phyloP scores from a whole-genome alignment of 164 flowering plant genomes.

The Brasenia schreberi region DNA sequence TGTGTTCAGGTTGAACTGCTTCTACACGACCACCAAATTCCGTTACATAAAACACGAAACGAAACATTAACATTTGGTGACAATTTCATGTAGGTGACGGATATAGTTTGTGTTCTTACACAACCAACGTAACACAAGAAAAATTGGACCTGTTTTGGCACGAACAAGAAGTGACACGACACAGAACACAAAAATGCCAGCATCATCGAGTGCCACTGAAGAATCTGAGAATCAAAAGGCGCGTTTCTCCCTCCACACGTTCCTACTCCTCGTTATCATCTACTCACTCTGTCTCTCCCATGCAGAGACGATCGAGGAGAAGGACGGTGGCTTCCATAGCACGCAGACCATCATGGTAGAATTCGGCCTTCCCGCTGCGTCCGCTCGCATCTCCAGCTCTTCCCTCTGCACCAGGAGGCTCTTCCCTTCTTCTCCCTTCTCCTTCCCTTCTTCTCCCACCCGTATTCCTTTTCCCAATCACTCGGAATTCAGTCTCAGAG shows the following conservation, averaged over 20 bases:
- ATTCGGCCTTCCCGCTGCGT: neutral
- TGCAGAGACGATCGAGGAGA: neutral
- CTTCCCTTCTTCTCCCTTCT: constrained; percentile 1
- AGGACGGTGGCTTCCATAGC: neutral
- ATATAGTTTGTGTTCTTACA: too few species aligned
- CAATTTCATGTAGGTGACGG: too few species aligned
- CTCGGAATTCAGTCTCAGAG: neutral
- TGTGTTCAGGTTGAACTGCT: too few species aligned
- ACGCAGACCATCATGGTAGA: neutral
- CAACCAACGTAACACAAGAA: too few species aligned
- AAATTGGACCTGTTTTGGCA: too few species aligned
- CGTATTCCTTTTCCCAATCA: neutral
- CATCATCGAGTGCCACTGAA: neutral
- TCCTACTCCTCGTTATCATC: neutral
- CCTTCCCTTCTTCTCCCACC: constrained; percentile 1
- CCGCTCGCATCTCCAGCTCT: constrained; percentile 1
- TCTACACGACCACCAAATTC: too few species aligned
- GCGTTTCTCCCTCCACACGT: constrained; percentile 2
- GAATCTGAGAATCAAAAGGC: neutral
- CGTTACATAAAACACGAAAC: too few species aligned
- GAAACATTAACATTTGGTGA: too few species aligned
- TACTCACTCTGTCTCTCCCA: neutral
- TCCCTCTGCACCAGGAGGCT: neutral
- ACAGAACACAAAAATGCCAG: too few species aligned
- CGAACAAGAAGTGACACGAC: too few species aligned